Percentiles rank a stretch among this genome's conserved stretches.
phyloP scores from a whole-genome alignment of 441 rosid species.

The Populus hybrid region DNA sequence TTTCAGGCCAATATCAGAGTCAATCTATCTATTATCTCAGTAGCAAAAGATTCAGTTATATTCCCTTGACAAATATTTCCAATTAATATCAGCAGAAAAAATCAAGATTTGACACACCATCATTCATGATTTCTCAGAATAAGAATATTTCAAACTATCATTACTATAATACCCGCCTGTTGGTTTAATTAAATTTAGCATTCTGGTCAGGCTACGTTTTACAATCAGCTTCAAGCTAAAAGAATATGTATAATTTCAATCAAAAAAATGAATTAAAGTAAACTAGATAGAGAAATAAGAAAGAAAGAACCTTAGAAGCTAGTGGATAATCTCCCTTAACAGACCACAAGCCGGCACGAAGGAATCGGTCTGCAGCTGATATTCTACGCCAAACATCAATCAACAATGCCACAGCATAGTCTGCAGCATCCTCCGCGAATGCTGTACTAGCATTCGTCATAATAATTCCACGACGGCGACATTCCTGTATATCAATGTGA shows the following conservation, averaged over 20 bases:
- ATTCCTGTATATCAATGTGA: conserved; percentile 40
- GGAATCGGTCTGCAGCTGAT: conserved; percentile 38
- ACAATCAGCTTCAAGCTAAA: no score
- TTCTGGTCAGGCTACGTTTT: no score
- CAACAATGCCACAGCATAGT: conserved; percentile 39
- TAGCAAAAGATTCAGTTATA: no score
- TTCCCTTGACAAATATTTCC: no score
- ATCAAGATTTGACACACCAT: not conserved
- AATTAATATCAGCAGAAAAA: not conserved
- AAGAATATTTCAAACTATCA: no score
- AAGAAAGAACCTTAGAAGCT: conserved; percentile 33
- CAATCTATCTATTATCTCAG: no score
- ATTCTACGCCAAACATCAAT: conserved; percentile 38
- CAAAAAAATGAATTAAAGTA: not conserved
- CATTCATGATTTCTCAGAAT: no score
- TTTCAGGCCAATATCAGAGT: no score
- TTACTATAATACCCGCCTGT: no score
- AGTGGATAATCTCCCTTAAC: conserved; percentile 23
- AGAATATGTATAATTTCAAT: not conserved
- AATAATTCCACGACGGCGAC: conserved; percentile 37
- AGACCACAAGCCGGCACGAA: conserved; percentile 33
- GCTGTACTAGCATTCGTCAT: conserved; percentile 40
- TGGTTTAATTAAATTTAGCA: no score
- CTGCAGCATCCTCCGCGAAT: conserved; percentile 46
- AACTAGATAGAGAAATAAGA: not conserved